Conservation (phyloP, 1,139 yeast species). For the Trichomonascaceae sp. region DNA sequence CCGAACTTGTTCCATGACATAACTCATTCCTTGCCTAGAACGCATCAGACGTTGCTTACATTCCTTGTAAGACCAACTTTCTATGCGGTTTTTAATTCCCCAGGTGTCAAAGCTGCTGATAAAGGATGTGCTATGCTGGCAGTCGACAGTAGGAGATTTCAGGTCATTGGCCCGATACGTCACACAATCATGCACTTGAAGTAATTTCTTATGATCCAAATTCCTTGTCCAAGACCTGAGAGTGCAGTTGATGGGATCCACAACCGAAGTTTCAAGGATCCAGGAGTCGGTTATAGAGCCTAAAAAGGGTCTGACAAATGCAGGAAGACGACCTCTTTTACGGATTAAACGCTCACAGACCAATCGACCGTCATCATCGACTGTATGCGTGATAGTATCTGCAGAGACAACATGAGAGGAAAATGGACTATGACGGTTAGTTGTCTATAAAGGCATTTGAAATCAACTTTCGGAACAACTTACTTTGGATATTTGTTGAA, state of each 20-base stretch:
- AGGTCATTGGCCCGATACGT: slow-evolving; percentile 38
- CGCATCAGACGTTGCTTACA: slow-evolving; percentile 63
- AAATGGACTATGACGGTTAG: slow-evolving; percentile 44
- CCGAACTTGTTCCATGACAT: slow-evolving; percentile 62
- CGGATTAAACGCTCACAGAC: slow-evolving; percentile 69
- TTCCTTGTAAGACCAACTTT: slow-evolving; percentile 69
- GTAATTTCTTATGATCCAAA: slow-evolving; percentile 74
- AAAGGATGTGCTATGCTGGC: slow-evolving; percentile 51
- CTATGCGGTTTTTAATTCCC: slow-evolving; percentile 70
- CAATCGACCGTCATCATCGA: slow-evolving; percentile 60
- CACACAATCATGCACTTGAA: slow-evolving; percentile 75
- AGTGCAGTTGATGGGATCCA: slow-evolving; percentile 54
- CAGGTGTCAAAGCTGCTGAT: slow-evolving; percentile 55
- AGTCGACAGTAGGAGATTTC: slow-evolving; percentile 17
- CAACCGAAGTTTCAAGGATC: slow-evolving; percentile 75
- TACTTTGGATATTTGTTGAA: slow-evolving; percentile 27
- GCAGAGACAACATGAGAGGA: slow-evolving; percentile 83
- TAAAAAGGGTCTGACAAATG: slow-evolving; percentile 70
- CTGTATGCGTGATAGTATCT: slow-evolving; percentile 61
- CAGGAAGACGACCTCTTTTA: slow-evolving; percentile 77
- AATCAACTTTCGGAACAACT: slow-evolving; percentile 9
- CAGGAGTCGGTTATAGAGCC: slow-evolving; percentile 71
- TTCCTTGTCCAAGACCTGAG: slow-evolving; percentile 75
- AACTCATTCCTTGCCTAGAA: slow-evolving; percentile 67
- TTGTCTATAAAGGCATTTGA: neutral